Evolutionary conservation across 2,329 filamentous ascomycete genomes (phyloP), one percentile per base, ranked within the genome.

Genomic region (Tricladium varicosporioides): DNA sequence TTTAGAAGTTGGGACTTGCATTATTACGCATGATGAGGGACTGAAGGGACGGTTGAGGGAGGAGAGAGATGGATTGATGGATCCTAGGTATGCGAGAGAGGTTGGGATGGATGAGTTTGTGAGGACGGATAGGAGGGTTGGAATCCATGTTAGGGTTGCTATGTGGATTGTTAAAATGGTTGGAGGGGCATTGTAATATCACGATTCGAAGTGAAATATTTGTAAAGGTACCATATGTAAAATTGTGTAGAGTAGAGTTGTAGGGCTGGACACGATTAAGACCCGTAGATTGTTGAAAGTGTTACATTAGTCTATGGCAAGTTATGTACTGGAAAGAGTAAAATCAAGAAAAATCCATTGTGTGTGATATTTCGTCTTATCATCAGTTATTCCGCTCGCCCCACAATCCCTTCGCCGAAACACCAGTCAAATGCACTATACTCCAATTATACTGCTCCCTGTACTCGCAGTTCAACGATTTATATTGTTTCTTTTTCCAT

Each of bases 101-200:
- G 83, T 94, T 18, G 88, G 84, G 10, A 78, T 87, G 60, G 87
- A 90, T 55, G 92, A 97, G 72, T 88, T 97, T 72, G 84, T 88
- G 52, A 88, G 78, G 66, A 85, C 84, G 5, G 94, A 99, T 70
- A 81, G 94, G 59, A 85, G 91, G 57, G 94, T 97, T 0, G 86
- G 91, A 1, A 77, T 95, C 69, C 87, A 91, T 71, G 94, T 99
- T 42, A 79, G 91, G 58, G 73, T 96, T 60, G 91, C 92, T 2
- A 96, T 97, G 92, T 95, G 91, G 91, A 88, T 96, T 73, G 92
- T 97, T 5, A 83, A 85, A 65, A 77, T 91, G 33, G 82, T 96
- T 7, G 93, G 93, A 0, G 93, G 93, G 13, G 92, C 92, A n/a
- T 76, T 97, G 70, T 97, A 76, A 70, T 27, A 4, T 27, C 22